Evolutionary conservation across 2,329 filamentous ascomycete genomes (phyloP).

Genomic region (Cladosporium sp.): DNA sequence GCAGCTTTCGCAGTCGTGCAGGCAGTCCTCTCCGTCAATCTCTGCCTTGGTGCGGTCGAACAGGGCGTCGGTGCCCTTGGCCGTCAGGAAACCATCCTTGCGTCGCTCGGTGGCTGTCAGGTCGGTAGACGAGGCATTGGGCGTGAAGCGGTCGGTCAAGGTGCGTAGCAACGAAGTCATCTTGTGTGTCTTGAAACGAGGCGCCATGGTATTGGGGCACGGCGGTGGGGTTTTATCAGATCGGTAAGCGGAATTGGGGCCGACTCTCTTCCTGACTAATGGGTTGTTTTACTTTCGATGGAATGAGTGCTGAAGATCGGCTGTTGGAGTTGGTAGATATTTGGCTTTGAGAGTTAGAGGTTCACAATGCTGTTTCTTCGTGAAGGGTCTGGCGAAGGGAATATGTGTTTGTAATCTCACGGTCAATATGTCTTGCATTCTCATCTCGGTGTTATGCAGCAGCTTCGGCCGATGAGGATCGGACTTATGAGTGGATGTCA

Average conservation of each 20-base stretch:
- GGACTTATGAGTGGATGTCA: too few species aligned
- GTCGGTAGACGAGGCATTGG: slow-evolving; percentile 22
- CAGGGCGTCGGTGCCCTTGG: slow-evolving; percentile 49
- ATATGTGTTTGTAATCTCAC: too few species aligned
- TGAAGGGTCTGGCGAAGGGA: too few species aligned
- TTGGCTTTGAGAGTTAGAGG: too few species aligned
- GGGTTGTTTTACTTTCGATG: too few species aligned
- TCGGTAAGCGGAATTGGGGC: slow-evolving; percentile 4
- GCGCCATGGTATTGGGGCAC: slow-evolving; percentile 9
- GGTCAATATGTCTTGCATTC: neutral
- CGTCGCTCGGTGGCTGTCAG: slow-evolving; percentile 23
- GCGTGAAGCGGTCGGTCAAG: slow-evolving; percentile 23
- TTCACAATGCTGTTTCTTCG: too few species aligned
- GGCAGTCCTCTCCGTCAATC: slow-evolving; percentile 82
- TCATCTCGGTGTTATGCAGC: slow-evolving; percentile 6
- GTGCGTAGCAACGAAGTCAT: slow-evolving; percentile 25
- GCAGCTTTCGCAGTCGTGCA: slow-evolving; percentile 81
- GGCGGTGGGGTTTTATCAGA: slow-evolving; percentile 10
- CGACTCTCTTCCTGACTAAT: neutral
- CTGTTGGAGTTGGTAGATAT: too few species aligned
- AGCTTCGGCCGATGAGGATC: too few species aligned
- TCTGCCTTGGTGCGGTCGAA: slow-evolving; percentile 73
- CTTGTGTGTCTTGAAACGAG: slow-evolving; percentile 14
- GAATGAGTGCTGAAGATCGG: too few species aligned
- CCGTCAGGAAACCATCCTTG: slow-evolving; percentile 43